Conservation (phyloP, 306 rosid genomes). For the Cotoneaster glaucophyllus region DNA sequence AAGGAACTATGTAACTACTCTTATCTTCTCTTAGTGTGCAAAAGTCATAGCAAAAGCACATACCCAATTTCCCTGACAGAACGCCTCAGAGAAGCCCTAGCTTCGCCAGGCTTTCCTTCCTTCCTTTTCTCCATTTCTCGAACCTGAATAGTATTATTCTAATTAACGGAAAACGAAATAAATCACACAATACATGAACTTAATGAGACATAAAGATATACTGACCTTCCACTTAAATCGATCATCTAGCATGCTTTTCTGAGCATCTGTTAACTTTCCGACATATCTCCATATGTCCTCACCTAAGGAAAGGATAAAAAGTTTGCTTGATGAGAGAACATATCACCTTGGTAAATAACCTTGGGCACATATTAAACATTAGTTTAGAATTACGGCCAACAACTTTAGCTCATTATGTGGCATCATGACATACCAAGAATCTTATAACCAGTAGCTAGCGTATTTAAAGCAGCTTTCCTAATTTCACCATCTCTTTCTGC, state of each 20-base stretch:
- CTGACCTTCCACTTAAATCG: constrained; percentile 95
- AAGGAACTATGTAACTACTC: neutral
- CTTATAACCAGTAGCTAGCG: constrained; percentile 95
- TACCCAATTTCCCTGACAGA: constrained; percentile 89
- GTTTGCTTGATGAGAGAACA: neutral
- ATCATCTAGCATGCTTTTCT: constrained; percentile 95
- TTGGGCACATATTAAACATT: neutral
- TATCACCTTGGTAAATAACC: neutral
- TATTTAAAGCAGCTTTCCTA: constrained; percentile 93
- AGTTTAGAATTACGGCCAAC: neutral
- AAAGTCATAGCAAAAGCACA: constrained; percentile 3
- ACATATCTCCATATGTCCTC: constrained; percentile 98
- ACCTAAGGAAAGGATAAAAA: constrained; percentile 38
- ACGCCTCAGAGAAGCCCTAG: constrained; percentile 85
- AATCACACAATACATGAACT: neutral
- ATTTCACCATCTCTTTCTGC: constrained; percentile 94
- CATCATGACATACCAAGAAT: constrained; percentile 70
- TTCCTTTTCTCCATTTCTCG: constrained; percentile 95
- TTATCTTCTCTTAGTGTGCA: neutral
- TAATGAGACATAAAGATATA: constrained; percentile 4
- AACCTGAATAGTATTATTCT: constrained; percentile 37
- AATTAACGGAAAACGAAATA: constrained; percentile 5
- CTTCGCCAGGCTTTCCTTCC: constrained; percentile 99
- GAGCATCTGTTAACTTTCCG: constrained; percentile 96
- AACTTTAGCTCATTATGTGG: neutral